Evolutionary conservation across 2,329 filamentous ascomycete genomes (phyloP).

Genomic region (Coleophoma eucalyptorum): DNA sequence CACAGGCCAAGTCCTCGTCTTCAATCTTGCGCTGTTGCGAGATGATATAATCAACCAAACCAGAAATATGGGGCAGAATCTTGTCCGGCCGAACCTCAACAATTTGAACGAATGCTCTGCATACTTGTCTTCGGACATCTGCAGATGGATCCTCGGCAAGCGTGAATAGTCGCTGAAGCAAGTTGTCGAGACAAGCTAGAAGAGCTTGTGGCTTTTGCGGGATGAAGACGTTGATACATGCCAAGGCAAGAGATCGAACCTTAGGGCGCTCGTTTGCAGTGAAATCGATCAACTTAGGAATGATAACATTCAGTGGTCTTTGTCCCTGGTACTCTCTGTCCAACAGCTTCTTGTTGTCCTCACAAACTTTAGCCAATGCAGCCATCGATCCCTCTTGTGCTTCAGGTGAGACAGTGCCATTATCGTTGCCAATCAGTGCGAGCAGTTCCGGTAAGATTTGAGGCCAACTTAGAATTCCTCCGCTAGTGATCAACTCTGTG

Average conservation of each 20-base stretch:
- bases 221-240: slow-evolving; percentile 88
- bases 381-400: slow-evolving; percentile 92
- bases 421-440: slow-evolving; percentile 69
- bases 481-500: slow-evolving; percentile 82
- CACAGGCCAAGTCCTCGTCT: slow-evolving; percentile 85
- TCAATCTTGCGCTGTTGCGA: slow-evolving; percentile 77
- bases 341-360: slow-evolving; percentile 85
- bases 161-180: slow-evolving; percentile 79
- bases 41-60: slow-evolving; percentile 90
- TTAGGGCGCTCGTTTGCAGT: slow-evolving; percentile 72
- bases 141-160: slow-evolving; percentile 72
- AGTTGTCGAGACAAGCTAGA: slow-evolving; percentile 72
- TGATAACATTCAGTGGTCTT: slow-evolving; percentile 79
- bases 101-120: slow-evolving; percentile 86
- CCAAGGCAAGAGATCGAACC: slow-evolving; percentile 76
- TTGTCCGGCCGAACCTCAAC: slow-evolving; percentile 90
- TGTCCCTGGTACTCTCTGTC: slow-evolving; percentile 87
- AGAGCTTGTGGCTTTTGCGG: slow-evolving; percentile 80
- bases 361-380: slow-evolving; percentile 90
- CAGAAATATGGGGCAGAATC: slow-evolving; percentile 81
- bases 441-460: slow-evolving; percentile 83
- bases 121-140: slow-evolving; percentile 89
- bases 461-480: slow-evolving; percentile 87
- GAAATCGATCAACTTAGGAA: slow-evolving; percentile 87
- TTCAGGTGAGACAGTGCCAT: slow-evolving; percentile 62